Evolutionary conservation across 2,329 filamentous ascomycete species (phyloP).

Genomic region (Pseudogymnoascus sp.): DNA sequence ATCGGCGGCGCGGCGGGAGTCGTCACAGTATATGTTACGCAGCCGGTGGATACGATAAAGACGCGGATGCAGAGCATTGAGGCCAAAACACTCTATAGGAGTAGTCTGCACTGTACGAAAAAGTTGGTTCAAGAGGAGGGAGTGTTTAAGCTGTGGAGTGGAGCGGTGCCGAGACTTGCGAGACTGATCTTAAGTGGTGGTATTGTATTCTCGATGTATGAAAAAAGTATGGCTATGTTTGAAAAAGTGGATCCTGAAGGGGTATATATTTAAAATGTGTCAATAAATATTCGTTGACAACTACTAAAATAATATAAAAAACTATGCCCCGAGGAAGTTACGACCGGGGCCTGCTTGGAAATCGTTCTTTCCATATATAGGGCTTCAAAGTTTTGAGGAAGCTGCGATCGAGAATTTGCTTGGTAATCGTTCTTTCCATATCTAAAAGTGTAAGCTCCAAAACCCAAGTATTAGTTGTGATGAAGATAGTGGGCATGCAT

Average conservation of each 20-base stretch:
- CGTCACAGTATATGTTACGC: constrained; percentile 77
- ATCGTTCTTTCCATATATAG: too few species aligned
- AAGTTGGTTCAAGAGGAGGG: constrained; percentile 87
- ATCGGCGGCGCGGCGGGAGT: constrained; percentile 84
- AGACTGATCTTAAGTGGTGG: constrained; percentile 85
- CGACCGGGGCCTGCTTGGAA: too few species aligned
- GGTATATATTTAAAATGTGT: constrained; percentile 60
- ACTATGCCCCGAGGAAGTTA: too few species aligned
- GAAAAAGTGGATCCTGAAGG: constrained; percentile 72
- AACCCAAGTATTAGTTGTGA: too few species aligned
- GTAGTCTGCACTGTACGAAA: constrained; percentile 74
- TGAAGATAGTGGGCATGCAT: too few species aligned
- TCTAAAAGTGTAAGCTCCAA: background rate
- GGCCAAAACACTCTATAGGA: constrained; percentile 72
- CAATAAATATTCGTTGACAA: background rate
- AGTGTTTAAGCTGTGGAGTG: constrained; percentile 85
- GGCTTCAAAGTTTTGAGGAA: constrained; percentile 14
- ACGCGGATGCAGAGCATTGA: constrained; percentile 97
- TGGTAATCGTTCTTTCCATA: too few species aligned
- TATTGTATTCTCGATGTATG: constrained; percentile 97
- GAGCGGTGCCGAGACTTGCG: constrained; percentile 77
- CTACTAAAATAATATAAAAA: too few species aligned
- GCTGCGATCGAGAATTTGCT: background rate
- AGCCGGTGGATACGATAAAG: constrained; percentile 86
- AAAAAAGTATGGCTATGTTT: constrained; percentile 90